Conservation (phyloP, 352 stramenopile genomes). For the Blastocystis sp. region DNA sequence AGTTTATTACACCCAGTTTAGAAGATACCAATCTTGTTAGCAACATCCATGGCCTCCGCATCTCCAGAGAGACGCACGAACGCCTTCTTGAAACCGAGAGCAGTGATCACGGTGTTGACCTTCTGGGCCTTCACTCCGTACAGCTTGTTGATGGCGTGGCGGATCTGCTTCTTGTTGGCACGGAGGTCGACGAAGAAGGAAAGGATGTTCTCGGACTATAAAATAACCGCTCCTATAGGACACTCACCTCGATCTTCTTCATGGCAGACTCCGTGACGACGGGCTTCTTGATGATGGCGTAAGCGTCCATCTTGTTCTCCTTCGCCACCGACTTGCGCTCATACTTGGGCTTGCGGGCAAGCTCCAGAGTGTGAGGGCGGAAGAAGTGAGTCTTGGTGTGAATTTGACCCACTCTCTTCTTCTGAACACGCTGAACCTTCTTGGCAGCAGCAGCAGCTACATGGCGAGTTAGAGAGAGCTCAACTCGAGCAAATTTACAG, state of each 20-base stretch:
- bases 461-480: not conserved
- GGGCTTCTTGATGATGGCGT: conserved; percentile 96
- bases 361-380: conserved; percentile 89
- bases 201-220: conserved; percentile 95
- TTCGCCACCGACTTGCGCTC: conserved; percentile 77
- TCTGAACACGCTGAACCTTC: conserved; percentile 52
- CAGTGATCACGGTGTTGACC: conserved; percentile 97
- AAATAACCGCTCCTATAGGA: not conserved
- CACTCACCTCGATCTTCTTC: conserved; percentile 93
- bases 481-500: not conserved
- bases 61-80: conserved; percentile 95
- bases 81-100: conserved; percentile 98
- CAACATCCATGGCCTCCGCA: conserved; percentile 98
- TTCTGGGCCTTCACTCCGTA: conserved; percentile 98
- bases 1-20: conserved; percentile 46
- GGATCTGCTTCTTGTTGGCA: conserved; percentile 99
- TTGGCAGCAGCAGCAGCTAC: conserved; percentile 54
- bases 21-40: conserved; percentile 82
- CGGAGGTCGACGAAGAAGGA: conserved; percentile 98
- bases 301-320: conserved; percentile 87
- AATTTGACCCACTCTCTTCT: conserved; percentile 90
- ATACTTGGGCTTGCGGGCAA: conserved; percentile 87
- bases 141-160: conserved; percentile 92
- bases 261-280: conserved; percentile 98
- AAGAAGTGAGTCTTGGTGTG: conserved; percentile 99